Evolutionary conservation across 2,329 filamentous ascomycete species (phyloP).

Genomic region (Paecilomyces sp.): DNA sequence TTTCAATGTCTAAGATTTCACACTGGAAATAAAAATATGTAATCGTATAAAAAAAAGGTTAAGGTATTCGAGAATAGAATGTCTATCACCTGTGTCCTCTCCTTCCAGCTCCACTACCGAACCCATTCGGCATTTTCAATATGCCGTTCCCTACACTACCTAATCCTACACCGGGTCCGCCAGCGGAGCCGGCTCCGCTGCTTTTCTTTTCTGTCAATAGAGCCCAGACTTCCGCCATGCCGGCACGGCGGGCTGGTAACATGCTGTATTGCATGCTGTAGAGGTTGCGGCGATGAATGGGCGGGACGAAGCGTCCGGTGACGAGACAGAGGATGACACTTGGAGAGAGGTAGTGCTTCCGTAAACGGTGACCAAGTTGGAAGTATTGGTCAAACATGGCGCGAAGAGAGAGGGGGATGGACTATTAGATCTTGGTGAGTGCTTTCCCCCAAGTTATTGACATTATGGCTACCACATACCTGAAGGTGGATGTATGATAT

Average conservation of each 20-base stretch:
- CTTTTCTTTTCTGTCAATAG: constrained; percentile 50
- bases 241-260: constrained; percentile 74
- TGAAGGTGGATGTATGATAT: constrained; percentile 76
- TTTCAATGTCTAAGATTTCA: not conserved
- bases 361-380: constrained; percentile 82
- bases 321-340: constrained; percentile 80
- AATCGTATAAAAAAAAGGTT: not conserved
- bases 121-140: constrained; percentile 26
- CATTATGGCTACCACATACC: constrained; percentile 40
- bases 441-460: no score
- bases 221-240: constrained; percentile 80
- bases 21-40: not conserved
- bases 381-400: constrained; percentile 98
- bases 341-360: constrained; percentile 90
- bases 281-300: constrained; percentile 87
- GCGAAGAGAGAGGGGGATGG: constrained; percentile 80
- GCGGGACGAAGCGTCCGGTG: constrained; percentile 87
- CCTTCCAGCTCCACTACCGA: constrained; percentile 25
- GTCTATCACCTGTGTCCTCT: constrained; percentile 22
- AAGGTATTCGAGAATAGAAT: not conserved
- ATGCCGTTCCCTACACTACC: constrained; percentile 19
- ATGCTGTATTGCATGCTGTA: constrained; percentile 98
- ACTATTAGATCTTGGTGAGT: constrained; percentile 43
- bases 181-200: constrained; percentile 15
- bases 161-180: constrained; percentile 17